phyloP scores from a whole-genome alignment of 2,329 filamentous ascomycete species.

The Cladophialophora chaetospira region DNA sequence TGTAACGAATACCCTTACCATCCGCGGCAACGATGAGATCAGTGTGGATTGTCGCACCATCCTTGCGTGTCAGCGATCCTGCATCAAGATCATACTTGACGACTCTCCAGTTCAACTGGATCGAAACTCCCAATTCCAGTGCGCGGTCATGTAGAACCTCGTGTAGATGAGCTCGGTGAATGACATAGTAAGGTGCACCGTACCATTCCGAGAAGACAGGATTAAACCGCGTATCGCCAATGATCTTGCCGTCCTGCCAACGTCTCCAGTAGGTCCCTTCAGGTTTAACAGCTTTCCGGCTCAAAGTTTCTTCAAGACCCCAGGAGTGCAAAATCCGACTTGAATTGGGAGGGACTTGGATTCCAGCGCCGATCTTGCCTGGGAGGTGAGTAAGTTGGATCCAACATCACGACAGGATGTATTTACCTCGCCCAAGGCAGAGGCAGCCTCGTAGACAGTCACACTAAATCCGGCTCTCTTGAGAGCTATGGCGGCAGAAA shows the following conservation, averaged over 20 bases:
- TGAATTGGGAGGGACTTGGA: conserved; percentile 36
- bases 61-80: conserved; percentile 19
- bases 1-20: conserved; percentile 9
- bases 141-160: conserved; percentile 9
- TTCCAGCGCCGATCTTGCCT: conserved; percentile 34
- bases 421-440: conserved; percentile 3
- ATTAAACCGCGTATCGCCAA: conserved; percentile 8
- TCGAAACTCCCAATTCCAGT: conserved; percentile 8
- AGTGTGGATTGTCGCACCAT: conserved; percentile 23
- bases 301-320: conserved; percentile 25
- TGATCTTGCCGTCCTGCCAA: conserved; percentile 7
- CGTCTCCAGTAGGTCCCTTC: neutral
- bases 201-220: neutral
- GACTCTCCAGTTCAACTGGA: conserved; percentile 2
- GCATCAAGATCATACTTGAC: conserved; percentile 1
- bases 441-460: conserved; percentile 1
- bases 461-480: neutral
- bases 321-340: conserved; percentile 31
- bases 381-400: neutral
- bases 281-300: neutral
- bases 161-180: conserved; percentile 12
- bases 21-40: conserved; percentile 32
- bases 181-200: conserved; percentile 16
- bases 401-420: neutral
- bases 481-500: conserved; percentile 1